A percentile compares a stretch with the other conserved stretches of the same genome.
Conservation (phyloP, 176 grass and related monocot genomes). For the Phoenix roebelenii region DNA sequence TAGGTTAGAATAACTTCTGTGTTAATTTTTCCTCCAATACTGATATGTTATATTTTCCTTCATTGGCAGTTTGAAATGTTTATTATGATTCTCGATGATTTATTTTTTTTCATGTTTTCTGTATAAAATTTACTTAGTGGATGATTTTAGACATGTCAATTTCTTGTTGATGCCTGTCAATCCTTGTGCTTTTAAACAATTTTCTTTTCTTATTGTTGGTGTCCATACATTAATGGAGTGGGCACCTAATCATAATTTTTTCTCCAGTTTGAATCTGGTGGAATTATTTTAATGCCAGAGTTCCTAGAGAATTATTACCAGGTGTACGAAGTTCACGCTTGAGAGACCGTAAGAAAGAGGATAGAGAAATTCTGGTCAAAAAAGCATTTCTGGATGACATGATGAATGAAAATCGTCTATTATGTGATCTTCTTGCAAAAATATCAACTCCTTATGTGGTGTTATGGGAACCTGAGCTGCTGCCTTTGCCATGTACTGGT, state of each 20-base stretch:
- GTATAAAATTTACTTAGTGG: too few relatives aligned
- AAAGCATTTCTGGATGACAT: conserved; percentile 90
- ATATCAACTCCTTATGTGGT: conserved; percentile 47
- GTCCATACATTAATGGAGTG: conserved; percentile 16
- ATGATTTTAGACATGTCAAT: too few relatives aligned
- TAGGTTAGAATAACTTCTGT: too few relatives aligned
- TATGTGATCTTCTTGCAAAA: conserved; percentile 52
- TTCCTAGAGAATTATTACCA: conserved; percentile 56
- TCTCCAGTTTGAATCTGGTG: conserved; percentile 44
- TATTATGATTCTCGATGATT: too few relatives aligned
- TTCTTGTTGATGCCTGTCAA: conserved; percentile 2
- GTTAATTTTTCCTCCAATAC: too few relatives aligned
- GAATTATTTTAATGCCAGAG: conserved; percentile 59
- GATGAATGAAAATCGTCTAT: conserved; percentile 65
- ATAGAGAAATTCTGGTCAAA: conserved; percentile 80
- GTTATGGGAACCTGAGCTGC: conserved; percentile 86
- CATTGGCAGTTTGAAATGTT: too few relatives aligned
- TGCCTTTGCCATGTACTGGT: conserved; percentile 37
- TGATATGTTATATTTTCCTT: too few relatives aligned
- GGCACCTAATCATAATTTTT: conserved; percentile 20
- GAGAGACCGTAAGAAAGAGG: conserved; percentile 91
- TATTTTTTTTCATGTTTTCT: too few relatives aligned
- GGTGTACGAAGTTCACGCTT: conserved; percentile 73
- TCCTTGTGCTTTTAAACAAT: conserved; percentile 4
- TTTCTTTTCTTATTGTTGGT: conserved; percentile 17